phyloP scores from a whole-genome alignment of 345 rosid species.

The Dimocarpus longan region DNA sequence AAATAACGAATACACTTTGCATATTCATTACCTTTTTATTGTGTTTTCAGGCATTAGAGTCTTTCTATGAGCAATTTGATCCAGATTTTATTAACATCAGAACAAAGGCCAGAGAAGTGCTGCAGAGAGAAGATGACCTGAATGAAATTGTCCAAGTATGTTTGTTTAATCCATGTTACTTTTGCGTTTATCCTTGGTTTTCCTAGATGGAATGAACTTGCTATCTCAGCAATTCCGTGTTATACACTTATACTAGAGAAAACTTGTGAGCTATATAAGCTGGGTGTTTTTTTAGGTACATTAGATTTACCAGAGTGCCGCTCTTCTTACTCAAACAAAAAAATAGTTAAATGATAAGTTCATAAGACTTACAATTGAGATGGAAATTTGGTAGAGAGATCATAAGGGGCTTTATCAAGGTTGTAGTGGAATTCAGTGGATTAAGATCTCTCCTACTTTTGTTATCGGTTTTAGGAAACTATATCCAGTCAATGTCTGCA shows the following conservation, averaged over 20 bases:
- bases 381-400: not conserved
- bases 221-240: not conserved
- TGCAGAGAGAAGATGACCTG: conserved; percentile 99
- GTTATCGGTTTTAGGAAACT: not conserved
- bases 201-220: not conserved
- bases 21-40: conserved; percentile 5
- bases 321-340: not conserved
- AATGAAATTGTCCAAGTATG: conserved; percentile 98
- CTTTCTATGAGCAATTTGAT: conserved; percentile 96
- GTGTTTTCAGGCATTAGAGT: conserved; percentile 80
- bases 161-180: conserved; percentile 8
- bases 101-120: conserved; percentile 98
- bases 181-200: not conserved
- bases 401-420: not conserved
- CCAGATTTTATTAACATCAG: conserved; percentile 97
- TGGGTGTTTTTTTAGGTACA: not conserved
- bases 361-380: not conserved
- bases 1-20: not conserved
- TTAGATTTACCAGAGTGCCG: not conserved
- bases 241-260: conserved; percentile 1
- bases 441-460: not conserved
- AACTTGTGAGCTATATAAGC: not conserved
- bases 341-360: not conserved
- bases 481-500: not conserved
- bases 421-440: not conserved